phyloP scores from a whole-genome alignment of 352 stramenopile genomes.

The Pythium pyrilobum region DNA sequence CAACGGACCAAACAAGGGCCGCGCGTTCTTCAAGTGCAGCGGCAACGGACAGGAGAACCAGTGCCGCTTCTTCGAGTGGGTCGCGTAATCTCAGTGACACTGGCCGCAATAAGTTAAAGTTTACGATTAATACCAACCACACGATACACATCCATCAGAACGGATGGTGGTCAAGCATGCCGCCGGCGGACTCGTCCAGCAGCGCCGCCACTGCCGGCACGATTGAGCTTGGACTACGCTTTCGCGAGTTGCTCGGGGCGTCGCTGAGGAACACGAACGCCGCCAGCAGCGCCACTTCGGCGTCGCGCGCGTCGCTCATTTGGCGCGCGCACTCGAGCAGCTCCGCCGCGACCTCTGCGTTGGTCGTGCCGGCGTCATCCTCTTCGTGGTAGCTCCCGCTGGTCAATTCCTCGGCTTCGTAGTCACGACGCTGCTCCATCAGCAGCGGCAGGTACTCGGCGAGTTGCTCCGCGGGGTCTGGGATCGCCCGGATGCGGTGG shows the following conservation, averaged over 20 bases:
- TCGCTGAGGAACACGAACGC: conserved; percentile 63
- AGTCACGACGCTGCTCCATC: conserved; percentile 18
- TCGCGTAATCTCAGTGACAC: too few species aligned
- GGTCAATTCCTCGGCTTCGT: neutral
- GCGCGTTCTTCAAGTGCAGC: conserved; percentile 92
- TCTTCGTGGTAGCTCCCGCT: neutral
- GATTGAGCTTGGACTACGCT: conserved; percentile 25
- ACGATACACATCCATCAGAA: conserved; percentile 1
- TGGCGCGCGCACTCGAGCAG: conserved; percentile 45
- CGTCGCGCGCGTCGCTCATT: conserved; percentile 39
- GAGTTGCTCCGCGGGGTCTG: conserved; percentile 53
- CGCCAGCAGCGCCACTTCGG: conserved; percentile 48
- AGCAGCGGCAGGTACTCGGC: conserved; percentile 54
- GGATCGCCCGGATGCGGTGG: conserved; percentile 46
- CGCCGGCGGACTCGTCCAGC: conserved; percentile 32
- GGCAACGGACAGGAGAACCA: conserved; percentile 68
- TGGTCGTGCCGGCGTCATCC: conserved; percentile 20
- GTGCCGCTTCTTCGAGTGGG: conserved; percentile 93
- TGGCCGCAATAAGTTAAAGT: conserved; percentile 19
- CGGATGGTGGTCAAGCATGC: conserved; percentile 3
- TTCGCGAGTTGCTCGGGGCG: conserved; percentile 12
- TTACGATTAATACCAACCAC: neutral
- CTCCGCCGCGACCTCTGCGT: conserved; percentile 28
- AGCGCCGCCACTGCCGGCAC: conserved; percentile 59
- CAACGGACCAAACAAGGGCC: conserved; percentile 84